Conservation (phyloP, 2,329 filamentous ascomycete species). For the Aphanocladium album region DNA sequence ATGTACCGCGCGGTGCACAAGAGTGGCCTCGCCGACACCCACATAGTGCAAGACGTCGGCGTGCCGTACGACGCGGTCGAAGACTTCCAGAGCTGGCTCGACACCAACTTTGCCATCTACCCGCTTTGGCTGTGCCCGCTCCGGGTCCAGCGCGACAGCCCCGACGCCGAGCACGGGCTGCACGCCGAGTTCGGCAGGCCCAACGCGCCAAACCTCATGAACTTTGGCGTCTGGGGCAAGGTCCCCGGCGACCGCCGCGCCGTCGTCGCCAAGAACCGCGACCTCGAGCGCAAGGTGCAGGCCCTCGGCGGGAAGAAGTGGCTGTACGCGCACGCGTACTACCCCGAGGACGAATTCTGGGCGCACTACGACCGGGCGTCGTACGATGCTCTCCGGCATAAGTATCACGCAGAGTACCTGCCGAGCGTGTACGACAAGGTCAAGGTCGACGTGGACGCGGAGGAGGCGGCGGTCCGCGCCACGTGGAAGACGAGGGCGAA, state of each 20-base stretch:
- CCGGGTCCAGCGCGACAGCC: conserved; percentile 36
- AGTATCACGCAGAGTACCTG: conserved; percentile 54
- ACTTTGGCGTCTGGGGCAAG: conserved; percentile 60
- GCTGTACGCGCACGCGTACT: conserved; percentile 66
- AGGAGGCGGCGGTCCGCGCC: conserved; percentile 25
- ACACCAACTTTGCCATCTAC: conserved; percentile 41
- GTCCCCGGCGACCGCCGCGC: conserved; percentile 35
- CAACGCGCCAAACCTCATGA: conserved; percentile 42
- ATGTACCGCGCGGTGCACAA: conserved; percentile 63
- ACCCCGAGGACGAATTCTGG: conserved; percentile 62
- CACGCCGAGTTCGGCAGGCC: conserved; percentile 41
- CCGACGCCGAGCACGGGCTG: conserved; percentile 40
- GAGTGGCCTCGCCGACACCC: conserved; percentile 53
- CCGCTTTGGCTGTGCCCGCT: conserved; percentile 55
- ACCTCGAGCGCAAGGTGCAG: conserved; percentile 54
- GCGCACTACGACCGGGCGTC: conserved; percentile 53
- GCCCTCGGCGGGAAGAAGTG: conserved; percentile 62
- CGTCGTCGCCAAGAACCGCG: conserved; percentile 52
- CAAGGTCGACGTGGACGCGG: conserved; percentile 40
- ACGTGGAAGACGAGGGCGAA: conserved; percentile 26
- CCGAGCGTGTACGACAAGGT: conserved; percentile 66
- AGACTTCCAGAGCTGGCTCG: conserved; percentile 45
- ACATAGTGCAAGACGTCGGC: conserved; percentile 61
- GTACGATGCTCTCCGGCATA: conserved; percentile 53
- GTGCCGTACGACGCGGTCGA: conserved; percentile 39